phyloP scores from a whole-genome alignment of 1,284 basidiomycete genomes.

The Naganishia sp. region DNA sequence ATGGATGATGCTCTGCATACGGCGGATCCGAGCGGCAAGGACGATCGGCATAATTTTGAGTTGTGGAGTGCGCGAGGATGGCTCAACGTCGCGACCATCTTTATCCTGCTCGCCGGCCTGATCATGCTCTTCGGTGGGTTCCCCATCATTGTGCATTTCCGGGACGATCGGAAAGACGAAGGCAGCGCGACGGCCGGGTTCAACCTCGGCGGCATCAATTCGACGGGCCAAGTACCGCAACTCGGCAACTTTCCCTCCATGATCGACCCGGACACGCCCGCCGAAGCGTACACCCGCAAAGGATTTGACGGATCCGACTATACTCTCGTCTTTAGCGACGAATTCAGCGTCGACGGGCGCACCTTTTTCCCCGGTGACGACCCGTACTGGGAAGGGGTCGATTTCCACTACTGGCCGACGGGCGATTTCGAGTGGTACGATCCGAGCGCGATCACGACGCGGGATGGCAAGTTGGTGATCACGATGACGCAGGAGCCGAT shows the following conservation, averaged over 20 bases:
- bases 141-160: conserved; percentile 67
- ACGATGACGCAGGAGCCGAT: conserved; percentile 67
- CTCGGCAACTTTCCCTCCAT: conserved; percentile 62
- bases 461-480: conserved; percentile 77
- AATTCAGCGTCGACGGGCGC: conserved; percentile 71
- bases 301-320: conserved; percentile 69
- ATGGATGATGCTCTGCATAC: conserved; percentile 64
- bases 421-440: conserved; percentile 61
- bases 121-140: conserved; percentile 73
- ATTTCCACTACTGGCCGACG: conserved; percentile 59
- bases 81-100: conserved; percentile 60
- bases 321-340: conserved; percentile 78
- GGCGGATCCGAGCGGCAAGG: conserved; percentile 45
- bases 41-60: conserved; percentile 56
- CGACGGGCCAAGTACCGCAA: conserved; percentile 65
- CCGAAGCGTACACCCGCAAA: conserved; percentile 60
- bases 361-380: conserved; percentile 58
- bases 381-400: conserved; percentile 57
- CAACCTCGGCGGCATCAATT: conserved; percentile 76
- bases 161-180: conserved; percentile 44
- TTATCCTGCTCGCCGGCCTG: conserved; percentile 54
- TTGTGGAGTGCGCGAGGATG: conserved; percentile 49
- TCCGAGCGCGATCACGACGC: conserved; percentile 76
- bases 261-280: conserved; percentile 70
- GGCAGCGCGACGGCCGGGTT: conserved; percentile 52